Conservation (phyloP, 768 basidiomycete genomes). For the Tephrocybe sp. region DNA sequence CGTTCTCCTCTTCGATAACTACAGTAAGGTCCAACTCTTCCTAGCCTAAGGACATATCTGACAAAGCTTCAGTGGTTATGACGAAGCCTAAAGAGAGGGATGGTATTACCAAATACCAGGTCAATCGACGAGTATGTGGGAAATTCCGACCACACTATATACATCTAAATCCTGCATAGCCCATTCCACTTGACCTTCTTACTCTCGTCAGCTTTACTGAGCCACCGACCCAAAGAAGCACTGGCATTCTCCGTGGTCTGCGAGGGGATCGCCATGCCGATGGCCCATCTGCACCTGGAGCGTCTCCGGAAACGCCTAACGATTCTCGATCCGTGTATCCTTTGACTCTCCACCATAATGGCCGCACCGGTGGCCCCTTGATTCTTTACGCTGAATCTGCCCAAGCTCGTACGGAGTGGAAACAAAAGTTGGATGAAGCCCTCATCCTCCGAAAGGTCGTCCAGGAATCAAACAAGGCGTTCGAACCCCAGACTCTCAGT, state of each 20-base stretch:
- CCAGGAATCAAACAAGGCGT: slow-evolving; percentile 92
- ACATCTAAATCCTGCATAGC: slow-evolving; percentile 44
- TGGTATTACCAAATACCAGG: slow-evolving; percentile 71
- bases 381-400: slow-evolving; percentile 85
- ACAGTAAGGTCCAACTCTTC: slow-evolving; percentile 53
- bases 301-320: slow-evolving; percentile 38
- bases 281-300: slow-evolving; percentile 18
- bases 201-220: slow-evolving; percentile 85
- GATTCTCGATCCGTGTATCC: slow-evolving; percentile 85
- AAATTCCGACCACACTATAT: not conserved
- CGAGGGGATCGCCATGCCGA: slow-evolving; percentile 39
- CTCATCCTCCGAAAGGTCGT: slow-evolving; percentile 81
- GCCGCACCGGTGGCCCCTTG: slow-evolving; percentile 82
- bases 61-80: slow-evolving; percentile 68
- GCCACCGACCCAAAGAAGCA: slow-evolving; percentile 70
- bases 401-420: slow-evolving; percentile 82
- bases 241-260: slow-evolving; percentile 70
- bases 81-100: slow-evolving; percentile 84
- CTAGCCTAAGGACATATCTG: slow-evolving; percentile 13
- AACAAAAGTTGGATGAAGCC: slow-evolving; percentile 85
- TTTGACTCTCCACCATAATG: slow-evolving; percentile 86
- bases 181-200: slow-evolving; percentile 89
- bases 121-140: slow-evolving; percentile 71
- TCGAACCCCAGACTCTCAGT: slow-evolving; percentile 90
- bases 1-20: slow-evolving; percentile 94